Base-by-base conservation (phyloP, 257 asterid genomes). In the Gardenia jasminoides region DNA sequence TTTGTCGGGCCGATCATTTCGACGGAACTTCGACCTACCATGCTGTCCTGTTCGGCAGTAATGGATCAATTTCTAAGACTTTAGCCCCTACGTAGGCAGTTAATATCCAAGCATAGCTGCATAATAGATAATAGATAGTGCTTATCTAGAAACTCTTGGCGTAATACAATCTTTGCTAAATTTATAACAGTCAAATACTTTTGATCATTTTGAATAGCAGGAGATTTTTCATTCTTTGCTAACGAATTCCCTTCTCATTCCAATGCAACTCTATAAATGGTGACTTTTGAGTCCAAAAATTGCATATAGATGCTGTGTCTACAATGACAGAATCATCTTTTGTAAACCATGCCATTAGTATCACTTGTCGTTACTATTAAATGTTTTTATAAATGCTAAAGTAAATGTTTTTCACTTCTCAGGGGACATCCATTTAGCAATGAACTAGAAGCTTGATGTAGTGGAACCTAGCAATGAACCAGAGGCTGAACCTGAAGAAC, bases 361-460 rank as follows among this genome's bases (percentile, higher is more conserved):
- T 54, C 13, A 7, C 30, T 20, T 56, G 7, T 56, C 24, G 6
- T 59, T 58, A 10, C 69, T 28, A 26, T 64, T 64, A 9, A 10
- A 46, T 54, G 48, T 72, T 33, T 26, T 70, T 54, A 10, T 28
- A 47, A 13, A 50, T 11, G 10, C 69, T 47, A 30, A 78, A 47
- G 9, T 48, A n/a, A 41, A 19, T 17, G 10, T 3, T 56, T 31
- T 39, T 13, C 77, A 24, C 16, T 65, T 76, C 43, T 47, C 86
- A 94, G 98, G 98, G 79, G 97, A 94, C 73, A 86, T 89, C 1
- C 85, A 92, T 83, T 80, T 94, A 67, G 97, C 97, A 13, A 86
- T 94, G 81, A 90, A 92, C 0, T 74, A 77, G 7, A 92, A 89
- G 84, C 86, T 94, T 72, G 87, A 85, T 76, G 84, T 75, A 67